Conservation (phyloP, 2,329 filamentous ascomycete species). For the Pyrenophora tritici-repentis region DNA sequence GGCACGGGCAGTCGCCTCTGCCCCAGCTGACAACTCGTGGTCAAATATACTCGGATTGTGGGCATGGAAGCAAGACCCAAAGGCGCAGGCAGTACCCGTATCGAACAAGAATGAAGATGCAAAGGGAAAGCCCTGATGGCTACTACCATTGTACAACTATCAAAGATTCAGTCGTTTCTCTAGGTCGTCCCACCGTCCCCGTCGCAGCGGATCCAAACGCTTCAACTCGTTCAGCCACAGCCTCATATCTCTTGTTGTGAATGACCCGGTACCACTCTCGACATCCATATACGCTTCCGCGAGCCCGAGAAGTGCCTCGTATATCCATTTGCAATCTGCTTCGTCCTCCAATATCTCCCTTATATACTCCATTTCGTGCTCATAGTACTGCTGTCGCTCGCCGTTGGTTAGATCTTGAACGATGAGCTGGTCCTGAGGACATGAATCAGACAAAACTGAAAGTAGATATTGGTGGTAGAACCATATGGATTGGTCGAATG, state of each 20-base stretch:
- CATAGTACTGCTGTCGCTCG: slow-evolving; percentile 69
- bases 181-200: slow-evolving; percentile 76
- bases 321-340: slow-evolving; percentile 82
- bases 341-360: slow-evolving; percentile 69
- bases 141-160: slow-evolving; percentile 16
- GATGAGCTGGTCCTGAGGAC: slow-evolving; percentile 61
- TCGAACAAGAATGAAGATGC: slow-evolving; percentile 64
- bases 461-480: slow-evolving; percentile 94
- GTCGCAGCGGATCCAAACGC: slow-evolving; percentile 73
- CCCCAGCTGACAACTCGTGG: slow-evolving; percentile 24
- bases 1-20: slow-evolving; percentile 14
- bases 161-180: slow-evolving; percentile 55
- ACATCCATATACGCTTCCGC: slow-evolving; percentile 64
- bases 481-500: slow-evolving; percentile 95
- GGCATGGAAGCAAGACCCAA: slow-evolving; percentile 37
- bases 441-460: slow-evolving; percentile 61
- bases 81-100: slow-evolving; percentile 58
- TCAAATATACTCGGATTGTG: slow-evolving; percentile 39
- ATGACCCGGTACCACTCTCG: slow-evolving; percentile 45
- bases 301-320: slow-evolving; percentile 82
- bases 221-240: slow-evolving; percentile 67
- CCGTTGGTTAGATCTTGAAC: slow-evolving; percentile 64
- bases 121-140: slow-evolving; percentile 60
- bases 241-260: slow-evolving; percentile 53
- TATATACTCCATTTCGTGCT: slow-evolving; percentile 74